phyloP scores from a whole-genome alignment of 495 filamentous ascomycete species.

The Mytilinidion resinicola region DNA sequence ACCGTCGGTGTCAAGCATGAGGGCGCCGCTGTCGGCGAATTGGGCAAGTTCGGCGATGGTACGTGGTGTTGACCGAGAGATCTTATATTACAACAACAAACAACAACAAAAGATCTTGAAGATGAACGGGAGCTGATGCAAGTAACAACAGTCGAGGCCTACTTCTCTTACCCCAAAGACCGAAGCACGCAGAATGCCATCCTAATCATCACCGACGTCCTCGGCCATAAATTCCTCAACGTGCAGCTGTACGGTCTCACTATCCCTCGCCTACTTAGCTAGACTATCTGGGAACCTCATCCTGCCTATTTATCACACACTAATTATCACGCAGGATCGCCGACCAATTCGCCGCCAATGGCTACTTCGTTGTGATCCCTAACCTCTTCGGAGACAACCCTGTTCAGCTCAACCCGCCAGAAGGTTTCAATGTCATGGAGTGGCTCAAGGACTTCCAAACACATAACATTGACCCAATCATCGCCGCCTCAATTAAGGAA shows the following conservation, averaged over 20 bases:
- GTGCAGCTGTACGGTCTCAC: conserved; percentile 51
- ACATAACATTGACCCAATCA: conserved; percentile 54
- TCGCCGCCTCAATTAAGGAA: conserved; percentile 54
- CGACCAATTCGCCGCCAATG: conserved; percentile 75
- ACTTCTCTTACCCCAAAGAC: conserved; percentile 40
- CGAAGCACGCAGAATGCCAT: conserved; percentile 40
- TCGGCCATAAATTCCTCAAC: conserved; percentile 63
- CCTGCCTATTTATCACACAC: not conserved
- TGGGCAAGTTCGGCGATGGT: conserved; percentile 39
- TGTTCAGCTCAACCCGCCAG: conserved; percentile 51
- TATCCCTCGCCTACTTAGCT: too few species aligned
- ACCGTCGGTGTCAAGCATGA: conserved; percentile 42
- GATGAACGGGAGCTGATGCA: not conserved
- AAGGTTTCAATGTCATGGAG: conserved; percentile 50
- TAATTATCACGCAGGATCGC: conserved; percentile 46
- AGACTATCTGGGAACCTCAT: not conserved
- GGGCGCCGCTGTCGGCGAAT: conserved; percentile 38
- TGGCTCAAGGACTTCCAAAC: conserved; percentile 47
- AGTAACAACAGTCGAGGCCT: conserved; percentile 36
- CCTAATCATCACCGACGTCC: conserved; percentile 38
- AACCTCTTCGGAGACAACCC: conserved; percentile 74
- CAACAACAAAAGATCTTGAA: too few species aligned
- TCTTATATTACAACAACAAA: not conserved
- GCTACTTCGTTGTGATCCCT: conserved; percentile 69
- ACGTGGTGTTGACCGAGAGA: not conserved